Evolutionary conservation across 768 basidiomycete species (phyloP).

Genomic region (Albatrellus ellisii): DNA sequence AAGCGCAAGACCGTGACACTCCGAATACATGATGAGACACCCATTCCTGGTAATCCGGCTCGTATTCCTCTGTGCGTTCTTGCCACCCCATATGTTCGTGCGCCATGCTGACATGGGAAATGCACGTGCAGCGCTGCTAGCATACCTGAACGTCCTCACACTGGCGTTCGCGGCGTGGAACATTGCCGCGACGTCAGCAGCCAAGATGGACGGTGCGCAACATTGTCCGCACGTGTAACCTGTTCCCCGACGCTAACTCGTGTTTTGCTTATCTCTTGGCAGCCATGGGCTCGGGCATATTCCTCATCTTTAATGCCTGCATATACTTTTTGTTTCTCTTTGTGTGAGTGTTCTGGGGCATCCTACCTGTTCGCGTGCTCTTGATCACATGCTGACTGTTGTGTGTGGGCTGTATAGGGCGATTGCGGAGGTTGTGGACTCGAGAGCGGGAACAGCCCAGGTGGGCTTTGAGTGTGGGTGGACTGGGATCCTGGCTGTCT

Average conservation of each 20-base stretch:
- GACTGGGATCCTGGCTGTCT: conserved; percentile 32
- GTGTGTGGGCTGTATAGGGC: conserved; percentile 25
- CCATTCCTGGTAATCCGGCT: conserved; percentile 25
- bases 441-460: conserved; percentile 20
- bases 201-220: neutral
- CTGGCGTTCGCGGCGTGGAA: conserved; percentile 3
- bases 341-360: neutral
- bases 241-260: conserved; percentile 11
- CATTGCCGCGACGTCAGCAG: neutral
- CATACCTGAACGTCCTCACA: conserved; percentile 20
- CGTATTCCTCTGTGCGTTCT: conserved; percentile 26
- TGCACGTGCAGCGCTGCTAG: conserved; percentile 22
- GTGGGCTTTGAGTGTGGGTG: conserved; percentile 42
- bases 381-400: conserved; percentile 16
- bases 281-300: conserved; percentile 15
- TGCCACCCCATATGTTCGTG: neutral
- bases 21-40: neutral
- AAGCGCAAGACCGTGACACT: neutral
- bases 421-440: conserved; percentile 6
- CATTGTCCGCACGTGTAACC: too few species aligned
- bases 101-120: neutral
- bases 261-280: neutral
- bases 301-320: conserved; percentile 33
- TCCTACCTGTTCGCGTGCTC: neutral
- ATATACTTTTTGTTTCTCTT: neutral